Percentiles rank a stretch among this genome's conserved stretches.
These are phyloP conservation scores for Pythium dissotocum DNA, from an alignment of 352 stramenopile genomes.

Conservation along the genomic window DNA sequence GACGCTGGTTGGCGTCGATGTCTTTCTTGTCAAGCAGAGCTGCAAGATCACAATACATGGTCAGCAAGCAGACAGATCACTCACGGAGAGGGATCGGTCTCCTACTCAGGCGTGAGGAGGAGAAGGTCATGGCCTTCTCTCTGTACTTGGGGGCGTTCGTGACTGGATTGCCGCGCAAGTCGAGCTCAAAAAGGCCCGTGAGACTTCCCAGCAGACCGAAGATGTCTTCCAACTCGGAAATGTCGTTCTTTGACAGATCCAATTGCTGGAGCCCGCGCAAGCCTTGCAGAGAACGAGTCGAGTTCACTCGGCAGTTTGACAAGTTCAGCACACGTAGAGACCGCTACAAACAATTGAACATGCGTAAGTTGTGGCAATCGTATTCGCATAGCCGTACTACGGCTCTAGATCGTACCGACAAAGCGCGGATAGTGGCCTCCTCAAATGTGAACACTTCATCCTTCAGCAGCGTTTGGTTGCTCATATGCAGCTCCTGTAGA, in stretches of 20 bases:
- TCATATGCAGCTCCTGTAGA: constrained; percentile 69
- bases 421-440: constrained; percentile 35
- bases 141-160: constrained; percentile 57
- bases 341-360: constrained; percentile 25
- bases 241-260: constrained; percentile 64
- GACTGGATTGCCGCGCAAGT: constrained; percentile 63
- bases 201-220: constrained; percentile 57
- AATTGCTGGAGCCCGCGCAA: constrained; percentile 56
- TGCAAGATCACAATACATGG: constrained; percentile 13
- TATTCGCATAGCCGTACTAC: too few species aligned
- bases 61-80: neutral
- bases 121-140: constrained; percentile 77
- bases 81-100: neutral
- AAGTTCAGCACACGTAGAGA: constrained; percentile 67
- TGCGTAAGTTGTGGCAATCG: too few species aligned
- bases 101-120: constrained; percentile 49
- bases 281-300: constrained; percentile 28
- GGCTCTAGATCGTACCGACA: constrained; percentile 34
- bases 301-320: constrained; percentile 50
- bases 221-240: constrained; percentile 67
- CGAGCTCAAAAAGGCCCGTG: constrained; percentile 49
- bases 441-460: constrained; percentile 48
- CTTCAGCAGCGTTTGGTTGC: constrained; percentile 49
- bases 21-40: constrained; percentile 74
- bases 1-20: constrained; percentile 64